Evolutionary conservation across 129 eudicot genomes (phyloP).

Genomic region (Escallonia herrerae): DNA sequence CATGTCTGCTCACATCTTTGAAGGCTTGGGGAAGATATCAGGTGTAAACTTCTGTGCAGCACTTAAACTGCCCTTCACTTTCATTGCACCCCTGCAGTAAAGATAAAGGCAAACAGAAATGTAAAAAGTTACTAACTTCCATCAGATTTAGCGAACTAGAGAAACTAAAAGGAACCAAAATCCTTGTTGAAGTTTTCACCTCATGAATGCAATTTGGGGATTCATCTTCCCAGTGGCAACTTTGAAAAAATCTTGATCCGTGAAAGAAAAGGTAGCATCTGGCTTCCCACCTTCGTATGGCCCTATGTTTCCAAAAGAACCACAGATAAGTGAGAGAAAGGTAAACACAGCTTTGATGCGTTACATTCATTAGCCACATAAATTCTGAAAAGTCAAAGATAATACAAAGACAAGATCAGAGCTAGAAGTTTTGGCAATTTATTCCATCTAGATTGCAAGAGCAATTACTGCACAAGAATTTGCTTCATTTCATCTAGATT

Average conservation of each 20-base stretch:
- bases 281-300: slow-evolving; percentile 86
- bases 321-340: background rate
- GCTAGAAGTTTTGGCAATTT: no score
- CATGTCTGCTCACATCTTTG: slow-evolving; percentile 63
- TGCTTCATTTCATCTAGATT: no score
- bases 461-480: no score
- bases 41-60: slow-evolving; percentile 95
- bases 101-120: background rate
- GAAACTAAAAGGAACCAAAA: background rate
- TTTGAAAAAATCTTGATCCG: slow-evolving; percentile 75
- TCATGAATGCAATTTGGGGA: slow-evolving; percentile 97
- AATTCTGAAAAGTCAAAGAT: background rate
- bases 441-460: no score
- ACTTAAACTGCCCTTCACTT: slow-evolving; percentile 86
- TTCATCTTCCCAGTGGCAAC: slow-evolving; percentile 87
- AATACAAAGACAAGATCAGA: background rate
- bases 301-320: slow-evolving; percentile 30
- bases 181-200: slow-evolving; percentile 24
- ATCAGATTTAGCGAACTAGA: background rate
- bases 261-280: slow-evolving; percentile 90
- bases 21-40: slow-evolving; percentile 94
- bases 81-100: slow-evolving; percentile 74
- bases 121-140: background rate
- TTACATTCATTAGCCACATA: background rate
- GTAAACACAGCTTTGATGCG: background rate